Evolutionary conservation across 2,329 filamentous ascomycete genomes (phyloP), one percentile per base, ranked within the genome.

Genomic region (Chaetomiaceae sp.): DNA sequence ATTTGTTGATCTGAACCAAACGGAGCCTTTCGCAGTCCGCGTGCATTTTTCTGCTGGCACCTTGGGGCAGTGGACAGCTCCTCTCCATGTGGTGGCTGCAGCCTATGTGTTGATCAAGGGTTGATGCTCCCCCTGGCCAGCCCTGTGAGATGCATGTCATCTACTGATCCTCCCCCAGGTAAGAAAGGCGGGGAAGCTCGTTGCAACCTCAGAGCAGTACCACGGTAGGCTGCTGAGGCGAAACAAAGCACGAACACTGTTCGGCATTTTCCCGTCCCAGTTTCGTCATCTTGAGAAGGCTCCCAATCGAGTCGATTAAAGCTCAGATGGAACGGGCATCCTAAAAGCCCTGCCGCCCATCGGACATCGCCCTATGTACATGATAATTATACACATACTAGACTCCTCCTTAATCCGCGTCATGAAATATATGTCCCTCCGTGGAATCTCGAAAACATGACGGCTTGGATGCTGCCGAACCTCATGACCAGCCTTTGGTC

Each of bases 121-220:
- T 32, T 16, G 16, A 32, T 40, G 45, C 23, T 38, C 23, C 36
- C 36, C 42, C 36, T 40, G 27, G 25, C 46, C 36, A 48, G 46
- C 46, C 46, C 46, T 48, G 46, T 33, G 29, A 48, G 13, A 38
- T 32, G 48, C 40, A 44, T 34, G 48, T n/a, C 40, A 51, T 40
- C 41, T 14, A 7, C 34, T 18, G 25, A 45, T 38, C 32, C 23
- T 32, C n/a, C n/a, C n/a, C n/a, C 27, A 8, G 13, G 10, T 30
- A 50, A 14, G 9, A 16, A 44, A 37, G 27, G 48, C 48, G 48
- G 48, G 43, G 50, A 52, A 47, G 21, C 29, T n/a, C 14, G 20
- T 30, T 32, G 25, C 40, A n/a, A 27, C 38, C 20, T 51, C 30
- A 43, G 37, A 32, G 20, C 21, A n/a, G n/a, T 10, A 21, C 29